Evolutionary conservation across 805 yeast species (phyloP).

Genomic region (Lipomyces lipofer): DNA sequence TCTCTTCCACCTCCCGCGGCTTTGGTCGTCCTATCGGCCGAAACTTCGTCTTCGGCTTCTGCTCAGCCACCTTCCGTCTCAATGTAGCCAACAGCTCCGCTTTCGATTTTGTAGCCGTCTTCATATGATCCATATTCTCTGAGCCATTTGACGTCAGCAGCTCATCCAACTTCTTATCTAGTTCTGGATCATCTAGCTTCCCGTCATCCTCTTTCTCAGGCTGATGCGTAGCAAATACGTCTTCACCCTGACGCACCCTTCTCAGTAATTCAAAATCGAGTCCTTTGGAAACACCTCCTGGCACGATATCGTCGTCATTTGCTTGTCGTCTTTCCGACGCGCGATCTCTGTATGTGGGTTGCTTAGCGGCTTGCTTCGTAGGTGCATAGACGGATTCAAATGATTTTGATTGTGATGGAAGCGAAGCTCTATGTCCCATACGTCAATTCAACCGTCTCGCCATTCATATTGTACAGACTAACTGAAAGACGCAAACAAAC

Average conservation of each 20-base stretch:
- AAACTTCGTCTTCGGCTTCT: slow-evolving; percentile 14
- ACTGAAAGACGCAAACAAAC: too few species aligned
- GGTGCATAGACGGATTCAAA: background rate
- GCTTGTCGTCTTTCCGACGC: slow-evolving; percentile 24
- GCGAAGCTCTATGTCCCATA: background rate
- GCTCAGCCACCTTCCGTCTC: slow-evolving; percentile 7
- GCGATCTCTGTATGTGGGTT: slow-evolving; percentile 23
- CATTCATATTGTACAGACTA: background rate
- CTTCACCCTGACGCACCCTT: slow-evolving; percentile 16
- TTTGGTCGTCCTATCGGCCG: slow-evolving; percentile 17
- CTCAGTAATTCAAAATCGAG: slow-evolving; percentile 25
- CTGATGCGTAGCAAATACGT: slow-evolving; percentile 1
- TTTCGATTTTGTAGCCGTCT: slow-evolving; percentile 12
- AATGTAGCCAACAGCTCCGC: slow-evolving; percentile 15
- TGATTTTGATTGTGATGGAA: slow-evolving; percentile 6
- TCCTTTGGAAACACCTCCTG: background rate
- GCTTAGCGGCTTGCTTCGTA: background rate
- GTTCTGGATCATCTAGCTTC: slow-evolving; percentile 6
- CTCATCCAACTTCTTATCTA: slow-evolving; percentile 18
- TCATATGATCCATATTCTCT: slow-evolving; percentile 13
- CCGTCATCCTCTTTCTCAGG: background rate
- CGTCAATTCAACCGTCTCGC: background rate
- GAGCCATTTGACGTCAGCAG: slow-evolving; percentile 7
- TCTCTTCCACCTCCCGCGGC: background rate
- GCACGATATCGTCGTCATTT: slow-evolving; percentile 9